Evolutionary conservation across 2,329 filamentous ascomycete species (phyloP), one percentile per base, ranked within the genome.

Genomic region (Aspergillus quadricinctus): DNA sequence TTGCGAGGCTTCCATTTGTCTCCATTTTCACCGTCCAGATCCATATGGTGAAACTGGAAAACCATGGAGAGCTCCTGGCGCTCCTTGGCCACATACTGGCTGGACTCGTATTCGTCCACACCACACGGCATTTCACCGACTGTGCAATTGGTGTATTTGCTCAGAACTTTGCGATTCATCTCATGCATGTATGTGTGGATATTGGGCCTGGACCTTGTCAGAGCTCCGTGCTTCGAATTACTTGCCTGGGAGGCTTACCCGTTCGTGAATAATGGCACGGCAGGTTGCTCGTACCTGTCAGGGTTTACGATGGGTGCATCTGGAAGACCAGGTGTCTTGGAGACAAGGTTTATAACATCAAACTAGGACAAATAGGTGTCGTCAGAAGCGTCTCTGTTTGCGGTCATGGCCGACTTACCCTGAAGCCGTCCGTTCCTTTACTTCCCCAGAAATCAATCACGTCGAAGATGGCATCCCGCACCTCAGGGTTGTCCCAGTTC

Each of bases 381-480:
- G 5, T 53, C 14, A 46, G 23, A 19, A 25, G 9, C 17, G n/a
- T 14, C 11, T 17, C 11, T n/a, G 14, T 10, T 28, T n/a, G 9
- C 7, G 27, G 17, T 14, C 7, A 23, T 46, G 43, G 43, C 11
- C 31, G 10, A 48, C 52, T 28, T 53, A 66, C 80, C 17, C 86
- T 79, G 73, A 88, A 89, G 6, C 86, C 86, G 48, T 85, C 82
- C 0, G 89, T 84, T 4, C 88, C 88, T 19, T 81, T 80, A 35
- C 86, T 76, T 0, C 91, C 80, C 89, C 89, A 92, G 68, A 91
- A 92, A 41, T 81, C 79, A 83, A 91, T 88, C 2, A 85, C 77
- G 11, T 81, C 80, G 71, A 89, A 88, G 11, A 90, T 83, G 7
- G 88, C 88, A 35, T 80, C 73, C 6, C 88, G 81, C 0, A 86